Conservation (phyloP, 2,329 filamentous ascomycete species). For the Cladosporium phlei region DNA sequence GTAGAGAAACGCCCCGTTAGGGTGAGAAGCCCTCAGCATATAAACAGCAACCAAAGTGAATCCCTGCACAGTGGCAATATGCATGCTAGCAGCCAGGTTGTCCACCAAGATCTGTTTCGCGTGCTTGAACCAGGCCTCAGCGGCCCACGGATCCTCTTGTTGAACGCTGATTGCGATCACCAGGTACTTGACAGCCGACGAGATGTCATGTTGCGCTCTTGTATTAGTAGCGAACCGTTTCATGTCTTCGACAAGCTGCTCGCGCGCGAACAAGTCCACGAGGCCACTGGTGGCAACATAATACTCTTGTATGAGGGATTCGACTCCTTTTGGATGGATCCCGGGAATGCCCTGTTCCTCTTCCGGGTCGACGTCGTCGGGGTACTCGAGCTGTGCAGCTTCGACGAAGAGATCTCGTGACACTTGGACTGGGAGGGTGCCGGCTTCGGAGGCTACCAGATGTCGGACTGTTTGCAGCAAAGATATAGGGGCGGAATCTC, state of each 20-base stretch:
- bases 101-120: conserved; percentile 43
- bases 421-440: conserved; percentile 21
- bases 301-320: conserved; percentile 40
- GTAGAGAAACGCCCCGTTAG: conserved; percentile 51
- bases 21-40: conserved; percentile 48
- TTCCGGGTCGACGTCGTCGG: conserved; percentile 26
- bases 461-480: conserved; percentile 51
- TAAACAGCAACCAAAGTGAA: conserved; percentile 50
- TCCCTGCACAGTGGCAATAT: conserved; percentile 48
- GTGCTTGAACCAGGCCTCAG: conserved; percentile 46
- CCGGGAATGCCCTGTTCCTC: conserved; percentile 27
- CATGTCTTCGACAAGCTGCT: conserved; percentile 28
- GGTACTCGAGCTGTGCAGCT: conserved; percentile 15
- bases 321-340: conserved; percentile 37
- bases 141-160: conserved; percentile 37
- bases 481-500: conserved; percentile 50
- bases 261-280: conserved; percentile 45
- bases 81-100: conserved; percentile 46
- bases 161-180: conserved; percentile 49
- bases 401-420: conserved; percentile 23
- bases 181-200: conserved; percentile 47
- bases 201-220: conserved; percentile 31
- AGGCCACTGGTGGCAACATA: conserved; percentile 45
- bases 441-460: conserved; percentile 44
- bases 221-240: conserved; percentile 24